Evolutionary conservation across 148 eudicot species (phyloP), one percentile per base, ranked within the genome.

Genomic region (Selenicereus undatus): DNA sequence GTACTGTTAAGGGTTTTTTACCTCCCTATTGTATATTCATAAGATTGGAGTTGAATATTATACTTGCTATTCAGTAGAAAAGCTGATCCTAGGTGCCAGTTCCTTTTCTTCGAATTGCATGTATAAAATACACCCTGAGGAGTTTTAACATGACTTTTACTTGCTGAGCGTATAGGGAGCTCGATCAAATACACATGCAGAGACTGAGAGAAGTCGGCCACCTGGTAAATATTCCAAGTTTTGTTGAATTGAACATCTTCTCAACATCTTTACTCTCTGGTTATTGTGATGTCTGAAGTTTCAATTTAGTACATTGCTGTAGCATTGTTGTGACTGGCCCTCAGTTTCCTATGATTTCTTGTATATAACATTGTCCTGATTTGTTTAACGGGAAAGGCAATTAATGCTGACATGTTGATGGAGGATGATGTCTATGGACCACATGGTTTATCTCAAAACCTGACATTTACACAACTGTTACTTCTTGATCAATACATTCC

Each of bases 141-240:
- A 29, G 42, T 48, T 39, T 36, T 43, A 9, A 32, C 58, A 50
- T 39, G 20, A 43, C 30, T 73, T 70, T 71, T 76, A 21, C 43
- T 52, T 69, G 58, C 66, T 82, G 35, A 48, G 22, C 62, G 1
- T 71, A 42, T 76, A 89, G 91, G 91, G 90, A 66, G 82, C 76
- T 78, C 87, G 82, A 66, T 43, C 83, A 51, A 81, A 79, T 69
- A 50, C 87, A 79, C 90, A 87, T 78, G 73, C 77, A 56, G 87
- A 89, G 82, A 87, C 74, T 32, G 87, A 89, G 79, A 87, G 85
- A 85, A 83, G 76, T 82, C 89, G 86, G 58, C 78, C 91, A 79
- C 65, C 76, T 69, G 88, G 89, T 87, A 85, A 82, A 32, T 43
- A 35, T 69, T 79, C 56, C 26, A 20, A 66, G 48, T 73, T 76